Evolutionary conservation across 306 rosid species (phyloP).

Genomic region (Urtica urens): DNA sequence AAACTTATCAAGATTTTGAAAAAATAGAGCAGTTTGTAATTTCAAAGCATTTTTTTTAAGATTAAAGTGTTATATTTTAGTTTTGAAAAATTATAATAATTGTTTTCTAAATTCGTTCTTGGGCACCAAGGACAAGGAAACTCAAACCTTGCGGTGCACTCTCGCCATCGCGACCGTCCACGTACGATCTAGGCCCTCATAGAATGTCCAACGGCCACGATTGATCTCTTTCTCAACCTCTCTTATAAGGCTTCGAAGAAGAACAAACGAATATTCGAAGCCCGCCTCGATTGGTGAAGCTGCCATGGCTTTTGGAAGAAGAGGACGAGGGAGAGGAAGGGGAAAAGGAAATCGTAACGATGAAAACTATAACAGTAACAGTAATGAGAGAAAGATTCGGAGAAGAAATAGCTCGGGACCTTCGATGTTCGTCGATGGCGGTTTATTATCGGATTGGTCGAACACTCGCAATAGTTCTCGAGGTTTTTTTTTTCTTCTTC

Average conservation of each 20-base stretch:
- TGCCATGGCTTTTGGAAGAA: slow-evolving; percentile 23
- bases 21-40: too few species aligned
- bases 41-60: too few species aligned
- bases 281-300: background rate
- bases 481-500: slow-evolving; percentile 27
- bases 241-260: background rate
- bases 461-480: slow-evolving; percentile 19
- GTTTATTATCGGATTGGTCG: slow-evolving; percentile 67
- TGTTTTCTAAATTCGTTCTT: too few species aligned
- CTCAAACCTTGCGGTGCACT: background rate
- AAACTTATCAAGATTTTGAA: too few species aligned
- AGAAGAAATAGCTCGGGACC: slow-evolving; percentile 31
- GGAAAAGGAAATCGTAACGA: slow-evolving; percentile 19
- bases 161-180: slow-evolving; percentile 2
- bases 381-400: slow-evolving; percentile 8
- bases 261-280: background rate
- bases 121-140: background rate
- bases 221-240: background rate
- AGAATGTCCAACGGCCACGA: slow-evolving; percentile 1
- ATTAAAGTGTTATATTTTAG: too few species aligned
- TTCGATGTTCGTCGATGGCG: slow-evolving; percentile 51
- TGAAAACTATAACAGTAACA: background rate
- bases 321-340: slow-evolving; percentile 32
- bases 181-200: background rate
- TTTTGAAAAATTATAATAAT: too few species aligned